Evolutionary conservation across 306 rosid genomes (phyloP).

Genomic region (Vigna hirtella): DNA sequence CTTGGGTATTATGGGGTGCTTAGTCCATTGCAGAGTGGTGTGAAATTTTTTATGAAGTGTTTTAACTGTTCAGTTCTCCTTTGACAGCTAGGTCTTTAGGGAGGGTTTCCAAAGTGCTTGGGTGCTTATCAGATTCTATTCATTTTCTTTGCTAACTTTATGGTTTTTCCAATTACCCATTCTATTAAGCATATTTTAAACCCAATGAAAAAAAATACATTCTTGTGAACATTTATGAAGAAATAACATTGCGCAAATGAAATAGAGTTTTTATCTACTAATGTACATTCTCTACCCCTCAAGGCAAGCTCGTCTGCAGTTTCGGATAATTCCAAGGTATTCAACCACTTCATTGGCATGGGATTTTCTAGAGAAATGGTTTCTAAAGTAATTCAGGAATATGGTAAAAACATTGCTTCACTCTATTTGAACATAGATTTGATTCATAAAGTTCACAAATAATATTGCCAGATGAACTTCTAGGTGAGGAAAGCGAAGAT

Average conservation of each 20-base stretch:
- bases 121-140: slow-evolving; percentile 1
- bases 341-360: slow-evolving; percentile 72
- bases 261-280: slow-evolving; percentile 39
- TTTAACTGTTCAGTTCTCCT: neutral
- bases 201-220: slow-evolving; percentile 15
- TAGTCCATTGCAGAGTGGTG: neutral
- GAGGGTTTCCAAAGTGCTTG: neutral
- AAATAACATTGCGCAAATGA: slow-evolving; percentile 4
- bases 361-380: slow-evolving; percentile 82
- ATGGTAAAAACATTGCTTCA: slow-evolving; percentile 62
- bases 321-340: slow-evolving; percentile 71
- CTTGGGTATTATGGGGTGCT: neutral
- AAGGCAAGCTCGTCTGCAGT: slow-evolving; percentile 77
- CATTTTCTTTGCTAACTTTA: neutral
- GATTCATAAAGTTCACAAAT: slow-evolving; percentile 29
- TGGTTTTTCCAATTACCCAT: slow-evolving; percentile 19
- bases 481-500: slow-evolving; percentile 82
- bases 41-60: neutral
- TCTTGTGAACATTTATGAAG: slow-evolving; percentile 21
- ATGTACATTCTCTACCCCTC: slow-evolving; percentile 37
- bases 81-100: neutral
- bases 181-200: slow-evolving; percentile 9
- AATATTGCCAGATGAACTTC: slow-evolving; percentile 47
- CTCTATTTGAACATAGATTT: slow-evolving; percentile 33
- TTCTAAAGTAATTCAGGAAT: slow-evolving; percentile 74